Evolutionary conservation across 257 asterid genomes (phyloP).

Genomic region (Paulownia fortunei): DNA sequence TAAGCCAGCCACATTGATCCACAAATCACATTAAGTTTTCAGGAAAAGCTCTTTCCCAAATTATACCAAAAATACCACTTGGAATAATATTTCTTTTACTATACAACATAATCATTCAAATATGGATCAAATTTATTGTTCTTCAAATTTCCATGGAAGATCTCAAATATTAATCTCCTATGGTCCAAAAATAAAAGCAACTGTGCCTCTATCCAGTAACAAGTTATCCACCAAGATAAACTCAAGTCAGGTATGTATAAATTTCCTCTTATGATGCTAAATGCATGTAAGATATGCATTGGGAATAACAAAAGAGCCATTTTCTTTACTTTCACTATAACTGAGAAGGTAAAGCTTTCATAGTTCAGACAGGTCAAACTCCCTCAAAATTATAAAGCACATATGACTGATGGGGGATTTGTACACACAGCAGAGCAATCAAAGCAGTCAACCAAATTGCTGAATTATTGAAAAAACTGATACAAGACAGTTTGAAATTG

Average conservation of each 20-base stretch:
- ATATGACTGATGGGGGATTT: not conserved
- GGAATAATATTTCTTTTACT: not conserved
- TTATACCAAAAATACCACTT: not conserved
- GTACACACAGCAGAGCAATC: slow-evolving; percentile 14
- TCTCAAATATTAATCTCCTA: not conserved
- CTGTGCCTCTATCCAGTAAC: not conserved
- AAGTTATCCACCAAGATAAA: not conserved
- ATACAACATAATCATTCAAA: not conserved
- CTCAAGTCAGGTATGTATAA: not conserved
- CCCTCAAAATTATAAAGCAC: not conserved
- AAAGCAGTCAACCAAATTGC: too few species aligned
- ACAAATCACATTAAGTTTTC: not conserved
- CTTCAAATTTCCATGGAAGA: slow-evolving; percentile 7
- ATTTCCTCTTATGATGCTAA: not conserved
- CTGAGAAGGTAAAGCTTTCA: slow-evolving; percentile 2
- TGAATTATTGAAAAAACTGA: too few species aligned
- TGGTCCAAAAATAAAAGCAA: not conserved
- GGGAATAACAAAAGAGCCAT: not conserved
- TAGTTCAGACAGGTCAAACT: not conserved
- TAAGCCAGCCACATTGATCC: not conserved
- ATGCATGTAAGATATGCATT: not conserved
- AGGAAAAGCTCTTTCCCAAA: not conserved
- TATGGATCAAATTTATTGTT: not conserved
- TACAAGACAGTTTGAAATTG: not conserved
- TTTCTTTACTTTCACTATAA: not conserved